A percentile compares a stretch with the other conserved stretches of the same genome.
These are phyloP conservation scores for Cutaneotrichosporon cutaneum DNA, from an alignment of 1,284 basidiomycete species.

Conservation along the genomic window DNA sequence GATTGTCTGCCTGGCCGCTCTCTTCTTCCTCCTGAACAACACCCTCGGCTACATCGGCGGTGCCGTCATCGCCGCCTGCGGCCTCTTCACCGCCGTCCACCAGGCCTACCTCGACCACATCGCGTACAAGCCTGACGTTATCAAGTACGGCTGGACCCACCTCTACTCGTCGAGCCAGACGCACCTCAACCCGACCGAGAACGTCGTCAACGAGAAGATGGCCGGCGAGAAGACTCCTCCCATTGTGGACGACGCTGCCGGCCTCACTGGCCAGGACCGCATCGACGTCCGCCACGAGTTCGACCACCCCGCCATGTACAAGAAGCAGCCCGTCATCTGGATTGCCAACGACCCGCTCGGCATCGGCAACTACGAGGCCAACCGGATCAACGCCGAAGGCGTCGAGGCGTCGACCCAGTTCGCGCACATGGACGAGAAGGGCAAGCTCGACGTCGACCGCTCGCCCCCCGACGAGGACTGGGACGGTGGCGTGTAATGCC, in stretches of 20 bases:
- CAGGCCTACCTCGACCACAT: constrained; percentile 50
- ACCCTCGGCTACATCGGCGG: constrained; percentile 45
- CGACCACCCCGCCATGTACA: constrained; percentile 54
- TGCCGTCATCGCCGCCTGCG: constrained; percentile 49
- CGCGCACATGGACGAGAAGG: constrained; percentile 49
- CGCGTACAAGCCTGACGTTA: constrained; percentile 40
- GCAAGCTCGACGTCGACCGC: constrained; percentile 43
- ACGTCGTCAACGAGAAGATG: constrained; percentile 17
- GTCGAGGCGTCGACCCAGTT: constrained; percentile 49
- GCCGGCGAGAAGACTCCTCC: neutral
- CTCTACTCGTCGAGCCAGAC: constrained; percentile 21
- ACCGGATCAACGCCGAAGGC: constrained; percentile 42
- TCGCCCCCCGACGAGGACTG: constrained; percentile 48
- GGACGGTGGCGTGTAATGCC: constrained; percentile 25
- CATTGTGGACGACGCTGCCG: constrained; percentile 18
- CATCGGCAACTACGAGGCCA: constrained; percentile 46
- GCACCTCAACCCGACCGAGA: constrained; percentile 27
- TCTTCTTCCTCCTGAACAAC: constrained; percentile 51
- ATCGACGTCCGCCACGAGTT: constrained; percentile 46
- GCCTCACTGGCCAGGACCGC: constrained; percentile 17
- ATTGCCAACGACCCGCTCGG: constrained; percentile 50
- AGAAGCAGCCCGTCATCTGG: constrained; percentile 52
- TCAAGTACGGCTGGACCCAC: constrained; percentile 32
- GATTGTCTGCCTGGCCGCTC: constrained; percentile 47
- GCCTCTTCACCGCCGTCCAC: constrained; percentile 39